Base-by-base conservation (phyloP, 1,284 basidiomycete species). In the Hymenochaete sp. region DNA sequence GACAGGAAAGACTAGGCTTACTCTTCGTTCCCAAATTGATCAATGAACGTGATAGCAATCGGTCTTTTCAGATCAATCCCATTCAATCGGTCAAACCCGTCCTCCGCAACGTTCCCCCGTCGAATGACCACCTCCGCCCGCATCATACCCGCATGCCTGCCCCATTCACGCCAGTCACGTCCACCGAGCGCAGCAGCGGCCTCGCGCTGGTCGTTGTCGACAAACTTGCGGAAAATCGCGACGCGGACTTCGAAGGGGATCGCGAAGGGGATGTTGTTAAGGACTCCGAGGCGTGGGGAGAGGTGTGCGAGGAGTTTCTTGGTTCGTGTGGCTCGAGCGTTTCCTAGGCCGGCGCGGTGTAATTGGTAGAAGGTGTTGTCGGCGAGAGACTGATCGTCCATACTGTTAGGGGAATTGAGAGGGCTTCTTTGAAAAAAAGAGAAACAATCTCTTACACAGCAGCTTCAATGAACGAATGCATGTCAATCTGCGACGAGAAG, bases 201-300 rank as follows among this genome's bases (percentile, higher is more conserved):
- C 50, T 50, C 39, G 35, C n/a, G 48, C 42, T 58, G 68, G 57
- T 91, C 85, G 50, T 74, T 79, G 53, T 67, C 57, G 39, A 96
- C 75, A 58, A 95, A 96, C 45, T 78, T 70, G 22, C 90, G 73
- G 65, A 98, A 97, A 38, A 98, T 92, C 36, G 82, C 73, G 5
- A 98, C 87, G 16, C 95, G 81, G 0, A 82, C 79, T 49, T 88
- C 82, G 63, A 98, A 98, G 0, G 93, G 95, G 48, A 98, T 88
- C 10, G 92, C 81, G 67, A 98, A 98, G 0, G 95, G 96, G 43
- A 98, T 88, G 61, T 97, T 93, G 67, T 97, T 92, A 42, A 98
- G 75, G 22, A 98, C 75, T 3, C 90, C 89, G 1, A 98, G 73
- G 3, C 92, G 80, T 0, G 93, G 95, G 4, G 87, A 86, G 38